Base-by-base conservation (phyloP, 2,329 filamentous ascomycete species). In the Hymenoscyphus fructigenus region DNA sequence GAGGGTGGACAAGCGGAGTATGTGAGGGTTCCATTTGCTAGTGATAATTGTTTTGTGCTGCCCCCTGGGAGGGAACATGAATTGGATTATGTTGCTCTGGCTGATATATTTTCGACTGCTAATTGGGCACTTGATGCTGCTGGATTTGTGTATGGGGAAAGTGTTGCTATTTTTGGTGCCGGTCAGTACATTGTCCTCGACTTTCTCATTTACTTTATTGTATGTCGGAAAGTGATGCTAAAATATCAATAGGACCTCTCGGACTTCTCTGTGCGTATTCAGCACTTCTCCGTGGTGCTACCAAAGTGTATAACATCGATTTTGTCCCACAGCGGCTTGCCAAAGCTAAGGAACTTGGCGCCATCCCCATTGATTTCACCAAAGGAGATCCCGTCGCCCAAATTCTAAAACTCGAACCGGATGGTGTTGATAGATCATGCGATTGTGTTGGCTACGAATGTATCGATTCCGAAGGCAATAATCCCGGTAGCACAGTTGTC, bases 321-420 rank as follows among this genome's bases (percentile, higher is more conserved):
- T 9, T 2, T 20, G 17, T 47, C 6, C 41, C 41, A 20, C 20
- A n/a, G 9, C n/a, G 41, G 17, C 41, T 47, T 20, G 17, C 41
- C 5, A n/a, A 20, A 20, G 41, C 41, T 6, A 10, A n/a, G 17
- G 17, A 7, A 29, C 71, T 76, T 29, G 75, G 75, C 6, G 74
- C 74, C 6, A 72, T 75, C 20, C 74, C 75, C 0, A 76, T 77
- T 66, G 70, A 76, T 62, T 76, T 76, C 66, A 66, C 50, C 1
- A 32, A 63, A 7, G 53, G 57, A 4, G 69, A 75, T 38, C 66
- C 73, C 1, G 74, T 71, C 3, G 67, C 65, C 2, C 72, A 76
- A 61, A 76, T 76, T 50, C 53, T 76, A 2, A 36, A n/a, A 34
- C n/a, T 55, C 15, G 62, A 70, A 60, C 50, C 55, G 7, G 67